Conservation (phyloP, 345 rosid genomes). For the Mercurialis annua region DNA sequence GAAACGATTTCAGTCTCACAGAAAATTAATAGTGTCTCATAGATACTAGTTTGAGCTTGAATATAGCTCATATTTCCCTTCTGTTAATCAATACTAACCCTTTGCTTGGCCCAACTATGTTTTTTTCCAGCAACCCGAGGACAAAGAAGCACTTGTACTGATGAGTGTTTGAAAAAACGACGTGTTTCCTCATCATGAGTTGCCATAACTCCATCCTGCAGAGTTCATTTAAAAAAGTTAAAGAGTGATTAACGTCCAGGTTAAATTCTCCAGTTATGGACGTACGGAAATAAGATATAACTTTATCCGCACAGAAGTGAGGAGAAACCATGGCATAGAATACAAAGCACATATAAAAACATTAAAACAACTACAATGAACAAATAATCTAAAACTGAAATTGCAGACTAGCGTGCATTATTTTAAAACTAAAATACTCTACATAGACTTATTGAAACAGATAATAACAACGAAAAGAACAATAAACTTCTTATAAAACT, state of each 20-base stretch:
- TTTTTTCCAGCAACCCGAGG: constrained; percentile 90
- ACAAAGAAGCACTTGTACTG: constrained; percentile 89
- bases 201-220: constrained; percentile 89
- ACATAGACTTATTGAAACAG: not conserved
- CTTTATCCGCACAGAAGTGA: not conserved
- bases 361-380: not conserved
- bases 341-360: not conserved
- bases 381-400: not conserved
- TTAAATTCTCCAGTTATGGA: no score
- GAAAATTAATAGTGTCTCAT: not conserved
- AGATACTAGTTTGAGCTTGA: not conserved
- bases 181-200: constrained; percentile 99
- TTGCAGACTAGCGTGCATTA: not conserved
- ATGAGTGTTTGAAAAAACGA: constrained; percentile 83
- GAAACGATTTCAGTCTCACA: not conserved
- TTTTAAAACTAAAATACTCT: not conserved
- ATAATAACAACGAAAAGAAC: not conserved
- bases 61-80: not conserved
- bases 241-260: no score
- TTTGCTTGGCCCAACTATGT: constrained; percentile 90
- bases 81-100: constrained; percentile 36
- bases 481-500: constrained; percentile 1
- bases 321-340: not conserved
- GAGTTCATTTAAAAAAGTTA: constrained; percentile 10
- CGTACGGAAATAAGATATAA: not conserved